Evolutionary conservation across 108 stramenopile genomes (phyloP), one percentile per base, ranked within the genome.

Genomic region (Cyclotella cryptica): DNA sequence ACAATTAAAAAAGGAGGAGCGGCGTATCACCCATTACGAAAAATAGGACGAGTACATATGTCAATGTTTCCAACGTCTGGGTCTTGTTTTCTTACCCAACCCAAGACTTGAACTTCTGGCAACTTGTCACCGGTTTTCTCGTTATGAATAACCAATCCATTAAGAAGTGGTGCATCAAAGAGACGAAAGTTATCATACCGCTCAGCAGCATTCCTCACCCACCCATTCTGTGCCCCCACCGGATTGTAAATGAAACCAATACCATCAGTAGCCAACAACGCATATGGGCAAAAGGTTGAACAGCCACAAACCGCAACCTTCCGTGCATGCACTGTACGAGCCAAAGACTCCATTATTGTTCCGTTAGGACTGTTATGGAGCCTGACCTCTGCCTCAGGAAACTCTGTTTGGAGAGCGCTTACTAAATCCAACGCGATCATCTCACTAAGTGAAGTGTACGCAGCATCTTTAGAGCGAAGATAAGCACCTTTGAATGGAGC

Each of bases 251-350:
- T 49, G 9, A 49, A 49, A 3, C 47, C 47, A 49, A 49, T 49
- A 3, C 47, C 47, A 49, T 49, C 2, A n/a, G 47, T 49, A 49
- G 47, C 47, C 47, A 49, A 49, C 47, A 49, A 9, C n/a, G 47
- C n/a, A n/a, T 49, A 49, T 49, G 47, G 47, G 47, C 47, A 49
- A 49, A 49, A 49, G 15, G 47, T 49, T 49, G 47, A n/a, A n/a
- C 47, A 49, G 18, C 47, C 47, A n/a, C 47, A 49, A n/a, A 49
- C n/a, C 1, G 47, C 47, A 49, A 49, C 47, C n/a, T 49, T 49
- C 3, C 47, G 47, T n/a, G 47, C 47, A n/a, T 49, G 47, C 9
- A 17, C n/a, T 17, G n/a, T 49, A n/a, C 47, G 47, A n/a, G 47
- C 47, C 47, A 49, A n/a, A 9, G 47, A 49, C n/a, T 49, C 47